phyloP scores from a whole-genome alignment of 1,139 yeast genomes.

The Debaryomycetaceae sp. region DNA sequence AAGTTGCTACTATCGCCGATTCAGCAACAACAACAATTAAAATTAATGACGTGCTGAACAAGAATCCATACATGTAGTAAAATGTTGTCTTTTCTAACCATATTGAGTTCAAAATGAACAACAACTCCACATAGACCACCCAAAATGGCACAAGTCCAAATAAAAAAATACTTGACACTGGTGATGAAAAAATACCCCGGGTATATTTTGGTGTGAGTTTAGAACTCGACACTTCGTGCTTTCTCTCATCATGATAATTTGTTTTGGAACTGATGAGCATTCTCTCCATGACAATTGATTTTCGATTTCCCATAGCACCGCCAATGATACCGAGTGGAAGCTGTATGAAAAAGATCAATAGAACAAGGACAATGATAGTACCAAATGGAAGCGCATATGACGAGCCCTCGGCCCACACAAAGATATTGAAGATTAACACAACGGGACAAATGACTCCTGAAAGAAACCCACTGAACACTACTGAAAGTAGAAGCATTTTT shows the following conservation, averaged over 20 bases:
- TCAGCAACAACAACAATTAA: conserved; percentile 65
- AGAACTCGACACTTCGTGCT: neutral
- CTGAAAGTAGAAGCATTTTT: conserved; percentile 28
- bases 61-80: conserved; percentile 77
- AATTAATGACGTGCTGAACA: conserved; percentile 58
- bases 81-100: conserved; percentile 81
- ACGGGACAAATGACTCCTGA: conserved; percentile 57
- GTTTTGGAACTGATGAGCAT: conserved; percentile 2
- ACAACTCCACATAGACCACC: conserved; percentile 74
- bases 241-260: conserved; percentile 1
- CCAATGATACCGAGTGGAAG: conserved; percentile 76
- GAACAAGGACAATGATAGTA: conserved; percentile 56
- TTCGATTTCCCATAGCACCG: conserved; percentile 54
- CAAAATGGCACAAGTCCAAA: conserved; percentile 78
- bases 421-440: conserved; percentile 56
- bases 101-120: conserved; percentile 69
- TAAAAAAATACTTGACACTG: conserved; percentile 24
- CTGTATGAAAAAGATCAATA: conserved; percentile 60
- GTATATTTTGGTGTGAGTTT: conserved; percentile 2
- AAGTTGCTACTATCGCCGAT: conserved; percentile 70
- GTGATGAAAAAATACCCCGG: conserved; percentile 17
- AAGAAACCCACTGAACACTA: conserved; percentile 56
- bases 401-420: conserved; percentile 76
- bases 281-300: conserved; percentile 7
- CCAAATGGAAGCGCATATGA: conserved; percentile 77